Base-by-base conservation (phyloP, 2,329 filamentous ascomycete species). In the Fusarium sp. region DNA sequence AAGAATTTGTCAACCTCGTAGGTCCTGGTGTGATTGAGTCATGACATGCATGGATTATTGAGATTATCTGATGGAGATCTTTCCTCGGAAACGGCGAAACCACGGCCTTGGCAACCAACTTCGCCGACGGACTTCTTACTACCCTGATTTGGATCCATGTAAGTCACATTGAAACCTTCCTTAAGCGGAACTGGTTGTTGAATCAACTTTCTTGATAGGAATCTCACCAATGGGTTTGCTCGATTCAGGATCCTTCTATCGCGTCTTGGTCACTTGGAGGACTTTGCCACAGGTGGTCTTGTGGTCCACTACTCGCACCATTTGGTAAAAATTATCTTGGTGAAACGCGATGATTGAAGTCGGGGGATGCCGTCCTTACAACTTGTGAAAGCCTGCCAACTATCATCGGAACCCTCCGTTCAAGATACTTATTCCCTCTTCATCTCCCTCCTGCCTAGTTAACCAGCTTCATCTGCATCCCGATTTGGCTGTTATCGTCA, bases 301-400 rank as follows among this genome's bases (percentile, higher is more conserved):
- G 34, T 37, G 34, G 34, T 11, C 34, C 34, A 37, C 34, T n/a
- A 37, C 18, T 37, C 3, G 18, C 18, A 37, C 18, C 18, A 37
- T 37, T 37, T n/a, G 3, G 18, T 11, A 12, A n/a, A 1, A n/a
- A n/a, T 4, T 37, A 10, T n/a, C 2, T n/a, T 37, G 5, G 3
- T 37, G 18, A 37, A 37, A 37, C 18, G 34, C 10, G 18, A 12
- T 12, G 10, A 2, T 3, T n/a, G 1, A 7, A 4, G 10, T 1
- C 34, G 18, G 34, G 10, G 18, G 3, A 7, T n/a, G 1, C 34
- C 10, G 32, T 37, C 0, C 9, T 7, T 4, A 0, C 0, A 2
- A 4, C 16, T 4, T 7, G 9, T 37, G 34, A 37, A n/a, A 37
- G 0, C 10, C 16, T 37, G 9, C 11, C 16, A n/a, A 4, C 4